These are phyloP conservation scores for Fragosphaeria purpurea DNA, from an alignment of 2,329 filamentous ascomycete species.

Conservation along the genomic window DNA sequence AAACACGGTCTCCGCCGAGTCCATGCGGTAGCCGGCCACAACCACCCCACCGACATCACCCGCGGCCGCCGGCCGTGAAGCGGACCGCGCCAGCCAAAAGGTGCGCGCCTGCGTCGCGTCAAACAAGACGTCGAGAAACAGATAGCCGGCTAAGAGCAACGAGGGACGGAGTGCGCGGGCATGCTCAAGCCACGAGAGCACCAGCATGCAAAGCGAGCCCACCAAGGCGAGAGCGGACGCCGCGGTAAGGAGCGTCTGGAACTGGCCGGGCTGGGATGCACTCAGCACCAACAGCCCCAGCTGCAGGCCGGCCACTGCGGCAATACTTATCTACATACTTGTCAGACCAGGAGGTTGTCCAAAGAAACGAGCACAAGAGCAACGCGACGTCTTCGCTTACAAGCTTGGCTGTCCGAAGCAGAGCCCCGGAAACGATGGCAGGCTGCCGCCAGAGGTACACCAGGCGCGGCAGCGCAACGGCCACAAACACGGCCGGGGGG, in stretches of 20 bases:
- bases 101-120: constrained; percentile 34
- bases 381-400: constrained; percentile 13
- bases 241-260: constrained; percentile 4
- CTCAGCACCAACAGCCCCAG: constrained; percentile 23
- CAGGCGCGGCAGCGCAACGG: constrained; percentile 23
- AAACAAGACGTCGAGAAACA: constrained; percentile 32
- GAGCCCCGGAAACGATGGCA: constrained; percentile 23
- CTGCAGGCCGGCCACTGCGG: constrained; percentile 20
- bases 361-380: not conserved
- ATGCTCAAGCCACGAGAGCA: constrained; percentile 23
- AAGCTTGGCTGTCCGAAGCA: constrained; percentile 25
- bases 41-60: constrained; percentile 1
- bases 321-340: constrained; percentile 14
- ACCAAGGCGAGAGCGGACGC: constrained; percentile 14
- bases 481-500: constrained; percentile 30
- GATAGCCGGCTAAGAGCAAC: constrained; percentile 28
- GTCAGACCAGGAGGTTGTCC: not conserved
- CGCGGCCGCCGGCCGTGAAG: not conserved
- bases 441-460: constrained; percentile 21
- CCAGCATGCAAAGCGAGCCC: constrained; percentile 20
- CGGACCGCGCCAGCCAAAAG: constrained; percentile 24
- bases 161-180: constrained; percentile 29
- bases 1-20: constrained; percentile 4
- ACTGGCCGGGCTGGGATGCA: constrained; percentile 11
- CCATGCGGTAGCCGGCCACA: not conserved